These are phyloP conservation scores for Xylaria cubensis DNA, from an alignment of 495 filamentous ascomycete species.

Conservation along the genomic window DNA sequence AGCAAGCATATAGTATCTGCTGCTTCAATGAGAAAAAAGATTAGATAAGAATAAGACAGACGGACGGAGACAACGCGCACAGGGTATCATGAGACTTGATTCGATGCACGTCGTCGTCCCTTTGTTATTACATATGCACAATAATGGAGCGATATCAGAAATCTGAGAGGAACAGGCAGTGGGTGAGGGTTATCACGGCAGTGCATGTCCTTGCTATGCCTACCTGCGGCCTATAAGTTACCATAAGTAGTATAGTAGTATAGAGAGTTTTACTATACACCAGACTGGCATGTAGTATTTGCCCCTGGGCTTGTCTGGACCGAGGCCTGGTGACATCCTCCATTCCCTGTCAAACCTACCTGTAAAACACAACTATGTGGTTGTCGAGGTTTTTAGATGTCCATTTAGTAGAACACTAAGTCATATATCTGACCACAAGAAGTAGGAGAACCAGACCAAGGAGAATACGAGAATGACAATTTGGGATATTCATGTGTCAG, in stretches of 20 bases:
- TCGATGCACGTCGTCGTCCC: background rate
- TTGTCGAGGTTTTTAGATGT: background rate
- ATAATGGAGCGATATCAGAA: slow-evolving; percentile 3
- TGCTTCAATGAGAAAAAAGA: background rate
- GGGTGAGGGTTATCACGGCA: background rate
- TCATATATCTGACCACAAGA: background rate
- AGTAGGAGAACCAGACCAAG: background rate
- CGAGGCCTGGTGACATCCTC: background rate
- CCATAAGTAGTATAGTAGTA: background rate
- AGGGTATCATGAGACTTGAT: slow-evolving; percentile 14
- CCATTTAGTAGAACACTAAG: background rate
- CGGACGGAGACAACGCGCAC: background rate
- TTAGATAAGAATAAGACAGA: background rate
- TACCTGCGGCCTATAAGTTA: background rate
- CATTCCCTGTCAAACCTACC: background rate
- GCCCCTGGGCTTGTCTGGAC: slow-evolving; percentile 11
- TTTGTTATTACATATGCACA: slow-evolving; percentile 1
- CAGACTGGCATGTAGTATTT: slow-evolving; percentile 19
- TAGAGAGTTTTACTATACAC: background rate
- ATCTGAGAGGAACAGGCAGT: background rate
- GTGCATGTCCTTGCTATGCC: background rate
- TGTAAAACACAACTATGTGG: background rate
- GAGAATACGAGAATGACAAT: background rate
- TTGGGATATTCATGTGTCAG: slow-evolving; percentile 4
- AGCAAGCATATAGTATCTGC: background rate